Evolutionary conservation across 2,329 filamentous ascomycete genomes (phyloP).

Genomic region (Truncatella angustata): DNA sequence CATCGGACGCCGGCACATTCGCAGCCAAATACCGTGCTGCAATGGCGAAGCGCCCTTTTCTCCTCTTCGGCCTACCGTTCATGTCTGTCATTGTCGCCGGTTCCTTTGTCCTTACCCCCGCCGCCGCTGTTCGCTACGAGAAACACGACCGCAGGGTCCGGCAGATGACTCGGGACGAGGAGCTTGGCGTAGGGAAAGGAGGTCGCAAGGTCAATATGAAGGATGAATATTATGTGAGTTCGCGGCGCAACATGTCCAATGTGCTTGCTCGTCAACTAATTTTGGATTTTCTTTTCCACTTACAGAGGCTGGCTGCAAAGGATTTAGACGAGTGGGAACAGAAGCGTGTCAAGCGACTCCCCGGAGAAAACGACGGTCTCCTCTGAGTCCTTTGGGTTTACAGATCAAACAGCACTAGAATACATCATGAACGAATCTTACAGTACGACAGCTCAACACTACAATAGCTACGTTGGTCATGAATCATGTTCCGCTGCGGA

Average conservation of each 20-base stretch:
- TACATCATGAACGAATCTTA: too few relatives aligned
- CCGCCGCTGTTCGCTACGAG: slow-evolving; percentile 91
- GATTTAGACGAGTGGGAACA: slow-evolving; percentile 97
- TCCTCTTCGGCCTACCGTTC: slow-evolving; percentile 92
- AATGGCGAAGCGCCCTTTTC: slow-evolving; percentile 79
- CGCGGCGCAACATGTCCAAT: too few relatives aligned
- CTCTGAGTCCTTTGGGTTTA: slow-evolving; percentile 48
- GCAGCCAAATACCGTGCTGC: slow-evolving; percentile 73
- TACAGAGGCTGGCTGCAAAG: slow-evolving; percentile 75
- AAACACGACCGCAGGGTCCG: slow-evolving; percentile 86
- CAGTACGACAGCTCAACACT: too few relatives aligned
- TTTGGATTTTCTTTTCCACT: too few relatives aligned
- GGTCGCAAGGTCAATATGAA: slow-evolving; percentile 73
- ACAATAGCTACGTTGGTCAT: too few relatives aligned
- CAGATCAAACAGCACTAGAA: too few relatives aligned
- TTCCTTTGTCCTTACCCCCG: slow-evolving; percentile 91
- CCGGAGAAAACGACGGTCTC: slow-evolving; percentile 86
- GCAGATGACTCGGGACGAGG: slow-evolving; percentile 82
- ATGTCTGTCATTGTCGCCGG: slow-evolving; percentile 85
- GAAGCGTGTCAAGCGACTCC: slow-evolving; percentile 84
- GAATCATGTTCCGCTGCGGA: too few relatives aligned
- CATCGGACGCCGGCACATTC: slow-evolving; percentile 65
- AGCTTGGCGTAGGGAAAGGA: slow-evolving; percentile 73
- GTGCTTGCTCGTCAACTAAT: too few relatives aligned
- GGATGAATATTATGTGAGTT: slow-evolving; percentile 82